Conservation (phyloP, 2,329 filamentous ascomycete species). For the Colletotrichum sp. region DNA sequence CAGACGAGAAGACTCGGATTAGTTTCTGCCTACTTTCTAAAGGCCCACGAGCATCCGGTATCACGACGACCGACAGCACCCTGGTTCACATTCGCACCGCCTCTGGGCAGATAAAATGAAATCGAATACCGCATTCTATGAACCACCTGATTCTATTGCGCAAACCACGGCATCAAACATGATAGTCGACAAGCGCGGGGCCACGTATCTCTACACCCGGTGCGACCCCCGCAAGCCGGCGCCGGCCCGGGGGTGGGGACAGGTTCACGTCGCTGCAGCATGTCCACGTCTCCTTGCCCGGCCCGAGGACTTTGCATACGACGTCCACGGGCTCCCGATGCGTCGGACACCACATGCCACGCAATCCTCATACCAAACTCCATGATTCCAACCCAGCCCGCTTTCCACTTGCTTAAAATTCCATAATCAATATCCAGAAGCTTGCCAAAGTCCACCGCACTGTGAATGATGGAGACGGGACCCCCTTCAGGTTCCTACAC, state of each 20-base stretch:
- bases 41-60: too few relatives aligned
- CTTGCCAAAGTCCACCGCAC: not conserved
- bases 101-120: too few relatives aligned
- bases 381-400: not conserved
- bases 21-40: too few relatives aligned
- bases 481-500: not conserved
- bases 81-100: too few relatives aligned
- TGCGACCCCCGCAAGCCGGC: not conserved
- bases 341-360: not conserved
- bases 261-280: not conserved
- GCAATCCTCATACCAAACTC: not conserved
- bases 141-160: too few relatives aligned
- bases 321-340: not conserved
- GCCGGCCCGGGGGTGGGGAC: not conserved
- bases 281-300: not conserved
- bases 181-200: not conserved
- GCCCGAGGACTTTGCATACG: not conserved
- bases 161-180: too few relatives aligned
- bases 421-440: not conserved
- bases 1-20: too few relatives aligned
- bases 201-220: not conserved
- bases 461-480: not conserved
- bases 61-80: too few relatives aligned
- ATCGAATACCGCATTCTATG: too few relatives aligned
- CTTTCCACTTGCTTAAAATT: not conserved